Base-by-base conservation (phyloP, 2,329 filamentous ascomycete genomes). In the Venturiaceae sp. region DNA sequence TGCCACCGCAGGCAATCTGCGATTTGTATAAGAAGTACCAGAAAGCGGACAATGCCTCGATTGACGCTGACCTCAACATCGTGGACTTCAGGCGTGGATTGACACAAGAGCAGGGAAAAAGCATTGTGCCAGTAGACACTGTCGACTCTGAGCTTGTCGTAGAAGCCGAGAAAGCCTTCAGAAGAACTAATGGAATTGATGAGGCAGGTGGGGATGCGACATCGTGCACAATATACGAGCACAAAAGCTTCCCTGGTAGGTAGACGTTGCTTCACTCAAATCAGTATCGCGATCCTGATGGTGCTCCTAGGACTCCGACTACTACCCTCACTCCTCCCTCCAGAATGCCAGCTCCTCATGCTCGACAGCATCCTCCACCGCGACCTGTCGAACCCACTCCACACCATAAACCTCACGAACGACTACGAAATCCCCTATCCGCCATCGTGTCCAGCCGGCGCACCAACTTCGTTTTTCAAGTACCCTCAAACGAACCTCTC, bases 351-450 rank as follows among this genome's bases (percentile, higher is more conserved):
- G 70, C 75, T 79, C 60, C 73, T 76, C 34, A 77, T 97, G 3
- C 79, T 97, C 5, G 83, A 83, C 46, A 83, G 82, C 58, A 80
- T 96, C 62, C 77, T 96, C 32, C 89, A 95, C 72, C 81, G 82
- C 52, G 88, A 95, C 69, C 81, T 95, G 14, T 84, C 84, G 61
- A 82, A 87, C 62, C 83, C 84, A 2, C 69, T 75, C 3, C 91
- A 97, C 69, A 82, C 88, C 66, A 97, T 92, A 56, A 99, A 97
- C 71, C 76, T 97, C n/a, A 88, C 95, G 71, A 78, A 90, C 1
- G 89, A 95, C 72, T 90, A 92, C 71, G 68, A 84, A 33, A 70
- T 95, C 5, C 78, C 82, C 5, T 92, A 92, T 64, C 78, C 81
- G 3, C 54, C 54, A 7, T 11, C 36, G 23, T 47, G 11, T 23